These are phyloP conservation scores for Cylindrodendrum hubeiense DNA, from an alignment of 2,329 filamentous ascomycete species.

Conservation along the genomic window DNA sequence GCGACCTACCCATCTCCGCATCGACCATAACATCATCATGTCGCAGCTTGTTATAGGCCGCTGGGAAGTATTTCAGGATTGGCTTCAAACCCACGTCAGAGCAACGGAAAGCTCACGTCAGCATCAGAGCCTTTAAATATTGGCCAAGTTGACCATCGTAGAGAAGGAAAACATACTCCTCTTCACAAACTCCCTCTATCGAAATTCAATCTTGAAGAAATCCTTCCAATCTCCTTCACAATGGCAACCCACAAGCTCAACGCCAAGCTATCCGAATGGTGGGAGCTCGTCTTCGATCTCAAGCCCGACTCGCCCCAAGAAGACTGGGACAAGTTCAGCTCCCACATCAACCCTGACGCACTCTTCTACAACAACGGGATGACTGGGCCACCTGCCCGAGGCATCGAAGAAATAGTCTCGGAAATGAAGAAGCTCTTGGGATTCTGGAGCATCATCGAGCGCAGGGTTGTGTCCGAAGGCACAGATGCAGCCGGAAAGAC, in stretches of 20 bases:
- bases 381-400: not conserved
- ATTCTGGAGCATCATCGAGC: conserved; percentile 13
- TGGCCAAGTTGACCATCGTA: not conserved
- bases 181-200: not conserved
- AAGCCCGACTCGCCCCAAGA: conserved; percentile 14
- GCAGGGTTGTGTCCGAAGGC: conserved; percentile 6
- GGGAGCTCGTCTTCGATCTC: not conserved
- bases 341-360: conserved; percentile 1
- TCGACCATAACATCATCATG: too few species aligned
- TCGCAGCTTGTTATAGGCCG: not conserved
- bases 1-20: too few species aligned
- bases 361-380: conserved; percentile 12
- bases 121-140: not conserved
- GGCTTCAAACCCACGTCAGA: not conserved
- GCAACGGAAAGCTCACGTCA: not conserved
- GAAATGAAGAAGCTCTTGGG: conserved; percentile 10
- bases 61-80: not conserved
- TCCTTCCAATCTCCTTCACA: not conserved
- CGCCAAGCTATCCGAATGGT: conserved; percentile 6
- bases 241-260: conserved; percentile 10
- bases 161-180: not conserved
- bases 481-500: conserved; percentile 2
- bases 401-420: conserved; percentile 1
- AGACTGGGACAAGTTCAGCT: conserved; percentile 16
- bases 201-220: not conserved